These are phyloP conservation scores for Eutrema japonicum DNA, from an alignment of 345 rosid species.

Conservation along the genomic window DNA sequence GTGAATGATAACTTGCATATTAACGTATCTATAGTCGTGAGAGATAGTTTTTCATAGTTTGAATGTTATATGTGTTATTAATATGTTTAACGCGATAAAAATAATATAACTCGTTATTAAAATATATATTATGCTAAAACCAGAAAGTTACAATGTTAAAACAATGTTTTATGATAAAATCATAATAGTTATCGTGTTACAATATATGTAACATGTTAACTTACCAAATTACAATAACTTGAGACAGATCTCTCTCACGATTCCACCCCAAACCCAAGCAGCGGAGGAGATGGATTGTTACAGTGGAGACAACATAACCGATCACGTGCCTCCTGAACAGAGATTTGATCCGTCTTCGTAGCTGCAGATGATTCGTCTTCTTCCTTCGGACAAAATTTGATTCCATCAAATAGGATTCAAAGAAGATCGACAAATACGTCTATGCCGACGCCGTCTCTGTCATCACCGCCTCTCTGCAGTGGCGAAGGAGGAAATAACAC, in stretches of 20 bases:
- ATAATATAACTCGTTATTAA: too few species aligned
- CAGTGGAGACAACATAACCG: conserved; percentile 72
- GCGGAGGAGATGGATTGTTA: conserved; percentile 50
- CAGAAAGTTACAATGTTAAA: too few species aligned
- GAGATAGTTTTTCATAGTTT: too few species aligned
- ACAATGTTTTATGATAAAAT: too few species aligned
- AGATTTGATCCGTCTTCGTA: conserved; percentile 47
- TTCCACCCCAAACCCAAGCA: neutral
- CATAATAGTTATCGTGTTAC: too few species aligned
- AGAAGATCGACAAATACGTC: conserved; percentile 24
- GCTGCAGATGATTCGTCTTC: conserved; percentile 41
- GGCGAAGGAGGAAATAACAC: conserved; percentile 13
- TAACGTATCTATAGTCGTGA: too few species aligned
- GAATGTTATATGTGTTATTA: too few species aligned
- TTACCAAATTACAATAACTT: too few species aligned
- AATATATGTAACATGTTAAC: too few species aligned
- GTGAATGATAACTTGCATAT: too few species aligned
- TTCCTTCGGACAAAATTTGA: conserved; percentile 32
- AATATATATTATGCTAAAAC: too few species aligned
- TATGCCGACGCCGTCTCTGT: conserved; percentile 26
- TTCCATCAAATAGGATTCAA: neutral
- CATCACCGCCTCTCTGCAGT: neutral
- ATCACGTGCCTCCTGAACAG: conserved; percentile 57
- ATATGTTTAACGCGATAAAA: too few species aligned
- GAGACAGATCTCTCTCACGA: neutral